A percentile compares a stretch with the other conserved stretches of the same genome.
phyloP scores from a whole-genome alignment of 306 rosid species.

The Canavalia ensiformis region DNA sequence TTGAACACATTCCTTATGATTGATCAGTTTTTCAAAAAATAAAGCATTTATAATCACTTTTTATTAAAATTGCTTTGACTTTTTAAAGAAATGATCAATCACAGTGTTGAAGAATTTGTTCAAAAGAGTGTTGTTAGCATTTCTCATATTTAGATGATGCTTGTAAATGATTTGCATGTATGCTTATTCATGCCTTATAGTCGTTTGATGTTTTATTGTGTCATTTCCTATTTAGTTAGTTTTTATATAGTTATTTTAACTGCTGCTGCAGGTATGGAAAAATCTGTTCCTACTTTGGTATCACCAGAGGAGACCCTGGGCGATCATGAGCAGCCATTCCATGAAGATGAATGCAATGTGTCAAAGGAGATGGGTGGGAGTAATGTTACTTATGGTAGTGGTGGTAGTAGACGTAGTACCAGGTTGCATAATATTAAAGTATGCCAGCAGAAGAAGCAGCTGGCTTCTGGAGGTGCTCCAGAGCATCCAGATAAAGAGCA shows the following conservation, averaged over 20 bases:
- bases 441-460: constrained; percentile 37
- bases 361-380: constrained; percentile 26
- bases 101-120: too few species aligned
- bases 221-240: background rate
- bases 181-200: background rate
- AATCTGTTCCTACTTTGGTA: constrained; percentile 7
- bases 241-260: background rate
- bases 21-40: too few species aligned
- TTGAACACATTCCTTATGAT: too few species aligned
- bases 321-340: constrained; percentile 10
- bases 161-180: background rate
- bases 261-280: constrained; percentile 38
- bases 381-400: constrained; percentile 31
- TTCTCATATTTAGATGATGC: background rate
- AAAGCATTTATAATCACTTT: too few species aligned
- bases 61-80: too few species aligned
- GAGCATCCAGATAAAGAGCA: constrained; percentile 35
- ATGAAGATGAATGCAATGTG: constrained; percentile 2
- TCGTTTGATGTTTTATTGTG: background rate
- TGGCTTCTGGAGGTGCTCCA: constrained; percentile 36
- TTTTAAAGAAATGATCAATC: too few species aligned
- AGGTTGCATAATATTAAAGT: constrained; percentile 43
- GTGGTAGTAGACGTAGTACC: constrained; percentile 6
- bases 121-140: too few species aligned
- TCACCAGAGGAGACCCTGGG: constrained; percentile 1